Conservation (phyloP, 345 rosid genomes). For the Cardamine occulta region DNA sequence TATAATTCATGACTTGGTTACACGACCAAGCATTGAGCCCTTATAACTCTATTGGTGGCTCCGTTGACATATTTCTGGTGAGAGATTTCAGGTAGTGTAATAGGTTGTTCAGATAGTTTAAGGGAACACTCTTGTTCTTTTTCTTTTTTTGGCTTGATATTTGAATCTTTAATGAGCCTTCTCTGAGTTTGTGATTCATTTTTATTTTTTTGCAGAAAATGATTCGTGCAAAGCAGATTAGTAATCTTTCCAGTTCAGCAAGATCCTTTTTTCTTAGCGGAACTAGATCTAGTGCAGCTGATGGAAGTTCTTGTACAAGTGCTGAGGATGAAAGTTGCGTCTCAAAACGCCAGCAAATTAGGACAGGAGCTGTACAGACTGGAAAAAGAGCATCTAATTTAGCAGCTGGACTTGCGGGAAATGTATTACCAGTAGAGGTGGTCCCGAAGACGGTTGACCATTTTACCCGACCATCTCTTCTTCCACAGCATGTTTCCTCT, state of each 20-base stretch:
- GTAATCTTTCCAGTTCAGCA: constrained; percentile 77
- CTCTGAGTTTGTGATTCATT: constrained; percentile 32
- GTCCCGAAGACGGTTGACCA: constrained; percentile 48
- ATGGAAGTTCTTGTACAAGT: constrained; percentile 81
- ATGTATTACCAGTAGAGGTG: constrained; percentile 45
- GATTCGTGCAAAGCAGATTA: constrained; percentile 81
- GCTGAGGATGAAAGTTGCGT: constrained; percentile 78
- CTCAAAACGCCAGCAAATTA: constrained; percentile 62
- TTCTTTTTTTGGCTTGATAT: neutral
- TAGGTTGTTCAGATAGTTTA: constrained; percentile 25
- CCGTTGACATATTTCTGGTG: constrained; percentile 23
- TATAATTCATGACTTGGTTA: constrained; percentile 25
- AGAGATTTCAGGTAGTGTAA: constrained; percentile 42
- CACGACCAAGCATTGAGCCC: constrained; percentile 13
- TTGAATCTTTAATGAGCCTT: constrained; percentile 15
- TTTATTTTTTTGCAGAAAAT: constrained; percentile 48
- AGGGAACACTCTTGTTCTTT: neutral
- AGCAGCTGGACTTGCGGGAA: constrained; percentile 49
- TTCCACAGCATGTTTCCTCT: constrained; percentile 51
- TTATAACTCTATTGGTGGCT: constrained; percentile 30
- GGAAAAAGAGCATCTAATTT: constrained; percentile 51
- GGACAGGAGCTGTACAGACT: constrained; percentile 48
- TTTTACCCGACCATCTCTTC: constrained; percentile 38
- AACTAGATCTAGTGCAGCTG: constrained; percentile 66
- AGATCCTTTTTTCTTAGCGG: constrained; percentile 76